These are phyloP conservation scores for Acanthamoeba triangularis DNA, from an alignment of 208 protist species.

Conservation along the genomic window DNA sequence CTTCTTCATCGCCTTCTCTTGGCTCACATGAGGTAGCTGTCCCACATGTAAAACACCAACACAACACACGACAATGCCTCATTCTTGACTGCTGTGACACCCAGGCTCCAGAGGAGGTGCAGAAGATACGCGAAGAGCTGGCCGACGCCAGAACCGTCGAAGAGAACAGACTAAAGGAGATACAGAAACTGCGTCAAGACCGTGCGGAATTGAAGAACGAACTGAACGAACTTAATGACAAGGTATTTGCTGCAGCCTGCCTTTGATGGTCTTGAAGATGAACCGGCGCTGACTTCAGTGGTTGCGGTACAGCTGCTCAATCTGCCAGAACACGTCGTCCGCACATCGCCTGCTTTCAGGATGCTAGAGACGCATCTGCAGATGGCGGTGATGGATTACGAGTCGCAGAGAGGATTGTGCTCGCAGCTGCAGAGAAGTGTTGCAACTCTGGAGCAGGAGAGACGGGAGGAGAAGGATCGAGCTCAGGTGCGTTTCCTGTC, in stretches of 20 bases:
- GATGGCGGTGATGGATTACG: conserved; percentile 66
- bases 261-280: neutral
- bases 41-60: neutral
- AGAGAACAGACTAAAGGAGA: conserved; percentile 65
- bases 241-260: neutral
- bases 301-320: neutral
- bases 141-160: conserved; percentile 20
- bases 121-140: conserved; percentile 47
- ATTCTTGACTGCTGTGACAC: neutral
- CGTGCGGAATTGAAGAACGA: conserved; percentile 49
- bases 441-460: neutral
- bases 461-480: conserved; percentile 47
- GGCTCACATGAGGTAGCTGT: neutral
- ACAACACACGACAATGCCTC: no score
- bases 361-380: conserved; percentile 19
- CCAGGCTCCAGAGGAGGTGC: conserved; percentile 7
- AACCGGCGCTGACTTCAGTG: neutral
- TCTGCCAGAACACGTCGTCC: conserved; percentile 18
- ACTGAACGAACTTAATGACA: neutral
- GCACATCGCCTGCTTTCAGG: conserved; percentile 7
- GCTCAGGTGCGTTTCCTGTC: neutral
- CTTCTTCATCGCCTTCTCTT: neutral
- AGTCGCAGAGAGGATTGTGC: conserved; percentile 44
- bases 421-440: conserved; percentile 57
- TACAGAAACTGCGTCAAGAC: conserved; percentile 63